Percentiles rank a stretch among this genome's conserved stretches.
Evolutionary conservation across 1,284 basidiomycete species (phyloP).

Genomic region (Phlebopus sp.): DNA sequence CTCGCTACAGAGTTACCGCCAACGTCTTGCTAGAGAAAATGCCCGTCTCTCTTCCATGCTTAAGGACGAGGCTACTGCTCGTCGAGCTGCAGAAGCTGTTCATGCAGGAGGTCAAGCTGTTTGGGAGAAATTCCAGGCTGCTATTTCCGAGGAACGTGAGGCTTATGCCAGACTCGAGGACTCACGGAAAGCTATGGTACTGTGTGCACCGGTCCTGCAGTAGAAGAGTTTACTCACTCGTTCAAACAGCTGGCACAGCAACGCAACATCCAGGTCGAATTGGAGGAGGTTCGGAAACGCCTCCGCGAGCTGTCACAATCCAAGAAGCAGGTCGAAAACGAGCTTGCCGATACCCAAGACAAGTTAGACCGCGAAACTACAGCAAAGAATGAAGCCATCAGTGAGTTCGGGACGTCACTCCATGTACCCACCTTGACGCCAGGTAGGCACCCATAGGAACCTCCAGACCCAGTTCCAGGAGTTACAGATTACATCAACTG

Average conservation of each 20-base stretch:
- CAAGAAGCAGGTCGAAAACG: slow-evolving; percentile 59
- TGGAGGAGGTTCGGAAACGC: slow-evolving; percentile 61
- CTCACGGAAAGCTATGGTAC: slow-evolving; percentile 67
- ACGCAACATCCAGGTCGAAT: slow-evolving; percentile 58
- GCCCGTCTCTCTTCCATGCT: slow-evolving; percentile 52
- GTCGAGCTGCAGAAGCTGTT: slow-evolving; percentile 55
- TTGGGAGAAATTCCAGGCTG: slow-evolving; percentile 67
- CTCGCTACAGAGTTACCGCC: slow-evolving; percentile 57
- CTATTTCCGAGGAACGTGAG: slow-evolving; percentile 58
- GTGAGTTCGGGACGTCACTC: slow-evolving; percentile 35
- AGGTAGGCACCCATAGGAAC: slow-evolving; percentile 55
- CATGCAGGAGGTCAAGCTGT: slow-evolving; percentile 59
- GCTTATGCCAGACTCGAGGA: slow-evolving; percentile 65
- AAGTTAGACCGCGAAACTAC: slow-evolving; percentile 52
- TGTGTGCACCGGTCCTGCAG: slow-evolving; percentile 1
- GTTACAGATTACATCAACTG: slow-evolving; percentile 57
- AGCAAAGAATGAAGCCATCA: slow-evolving; percentile 56
- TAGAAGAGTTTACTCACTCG: slow-evolving; percentile 3
- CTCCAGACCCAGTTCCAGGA: slow-evolving; percentile 65
- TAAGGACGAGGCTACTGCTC: slow-evolving; percentile 65
- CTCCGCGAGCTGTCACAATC: slow-evolving; percentile 54
- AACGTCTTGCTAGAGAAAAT: slow-evolving; percentile 60
- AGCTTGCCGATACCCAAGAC: slow-evolving; percentile 54
- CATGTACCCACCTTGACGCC: background rate
- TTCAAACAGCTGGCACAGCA: slow-evolving; percentile 59